Base-by-base conservation (phyloP, 2,329 filamentous ascomycete genomes). In the Penicillium sp. region DNA sequence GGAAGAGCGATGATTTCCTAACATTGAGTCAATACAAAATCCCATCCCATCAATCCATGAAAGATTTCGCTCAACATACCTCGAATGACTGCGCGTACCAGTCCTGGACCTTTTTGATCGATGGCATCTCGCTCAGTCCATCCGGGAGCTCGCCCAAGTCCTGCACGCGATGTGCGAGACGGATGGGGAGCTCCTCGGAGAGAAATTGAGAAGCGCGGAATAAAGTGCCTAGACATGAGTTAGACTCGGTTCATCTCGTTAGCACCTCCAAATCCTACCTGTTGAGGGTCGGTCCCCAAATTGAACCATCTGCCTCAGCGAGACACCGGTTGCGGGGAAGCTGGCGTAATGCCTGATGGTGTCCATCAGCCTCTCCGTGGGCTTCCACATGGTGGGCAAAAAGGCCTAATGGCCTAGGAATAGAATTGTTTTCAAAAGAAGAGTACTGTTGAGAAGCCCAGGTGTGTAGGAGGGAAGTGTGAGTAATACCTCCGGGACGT, bases 41-140 rank as follows among this genome's bases (percentile, higher is more conserved):
- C 8, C 2, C 10, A 4, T 9, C 32, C 32, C 24, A 21, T 8
- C 1, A 10, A 36, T n/a, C 16, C 2, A 13, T 43, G 57, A 34
- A 52, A 34, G 44, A 49, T 36, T 13, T 11, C 13, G 18, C 32
- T 4, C 46, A 52, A 36, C 83, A 66, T 84, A 96, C 92, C 86
- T 99, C 94, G 70, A 99, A 99, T 48, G 94, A 99, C 79, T 99
- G 94, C 61, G 93, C 94, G 75, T 99, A 99, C 94, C 94, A 99
- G 70, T 97, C 92, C 73, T 92, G 89, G 64, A 99, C 94, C 69
- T 88, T 91, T 73, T 88, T 87, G 64, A 99, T 96, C 10, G 94
- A 97, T 38, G 92, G 91, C 94, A 99, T 97, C 65, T 97, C 92
- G 73, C 91, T 96, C 58, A 99, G 84, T 52, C 94, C 94, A 83